Percentiles rank a stretch among this genome's conserved stretches.
Conservation (phyloP, 148 eudicot species). For the Chenopodium quinoa region DNA sequence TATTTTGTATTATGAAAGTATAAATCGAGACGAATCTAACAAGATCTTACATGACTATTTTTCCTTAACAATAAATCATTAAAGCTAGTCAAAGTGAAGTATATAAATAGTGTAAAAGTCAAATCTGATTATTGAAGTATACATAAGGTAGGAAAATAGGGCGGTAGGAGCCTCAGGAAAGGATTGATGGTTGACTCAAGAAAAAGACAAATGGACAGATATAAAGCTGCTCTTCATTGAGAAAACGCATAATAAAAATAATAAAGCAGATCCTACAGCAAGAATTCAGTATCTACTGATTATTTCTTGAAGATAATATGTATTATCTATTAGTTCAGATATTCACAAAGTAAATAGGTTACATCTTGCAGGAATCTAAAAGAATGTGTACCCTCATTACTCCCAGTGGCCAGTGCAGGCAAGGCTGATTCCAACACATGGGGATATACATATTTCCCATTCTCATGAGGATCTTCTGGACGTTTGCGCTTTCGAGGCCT, state of each 20-base stretch:
- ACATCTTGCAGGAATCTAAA: neutral
- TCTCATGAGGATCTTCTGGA: slow-evolving; percentile 45
- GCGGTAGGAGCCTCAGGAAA: neutral
- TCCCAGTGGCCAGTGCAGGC: slow-evolving; percentile 34
- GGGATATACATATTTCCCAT: slow-evolving; percentile 62
- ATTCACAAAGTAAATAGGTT: neutral
- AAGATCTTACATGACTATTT: no score
- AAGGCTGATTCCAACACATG: slow-evolving; percentile 52
- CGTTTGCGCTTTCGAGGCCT: slow-evolving; percentile 66
- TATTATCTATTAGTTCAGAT: neutral
- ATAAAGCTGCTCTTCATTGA: neutral
- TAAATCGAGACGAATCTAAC: no score
- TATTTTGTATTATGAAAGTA: no score
- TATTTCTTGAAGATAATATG: neutral
- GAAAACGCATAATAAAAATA: no score
- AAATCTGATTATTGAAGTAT: neutral
- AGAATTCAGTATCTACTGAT: neutral
- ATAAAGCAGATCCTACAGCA: neutral
- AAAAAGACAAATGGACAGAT: neutral
- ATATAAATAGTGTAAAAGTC: no score
- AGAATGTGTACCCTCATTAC: slow-evolving; percentile 48
- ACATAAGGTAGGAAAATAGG: neutral
- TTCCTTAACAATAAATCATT: no score
- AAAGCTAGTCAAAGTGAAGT: no score
- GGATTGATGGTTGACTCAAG: neutral